phyloP scores from a whole-genome alignment of 2,329 filamentous ascomycete species.

The Cladosporium phlei region DNA sequence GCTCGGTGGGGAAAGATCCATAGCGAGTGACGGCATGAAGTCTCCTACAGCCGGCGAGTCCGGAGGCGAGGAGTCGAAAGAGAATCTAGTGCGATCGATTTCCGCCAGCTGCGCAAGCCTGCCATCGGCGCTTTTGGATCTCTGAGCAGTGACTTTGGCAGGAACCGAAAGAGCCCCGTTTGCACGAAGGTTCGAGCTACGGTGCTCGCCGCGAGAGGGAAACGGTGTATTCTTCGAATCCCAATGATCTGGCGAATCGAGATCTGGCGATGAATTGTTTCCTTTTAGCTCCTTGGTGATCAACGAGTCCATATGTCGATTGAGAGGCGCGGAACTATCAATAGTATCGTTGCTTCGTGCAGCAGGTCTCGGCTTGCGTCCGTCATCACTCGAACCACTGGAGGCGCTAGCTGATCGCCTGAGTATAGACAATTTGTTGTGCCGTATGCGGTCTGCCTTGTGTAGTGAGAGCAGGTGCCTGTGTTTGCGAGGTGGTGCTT shows the following conservation, averaged over 20 bases:
- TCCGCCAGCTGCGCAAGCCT: constrained; percentile 11
- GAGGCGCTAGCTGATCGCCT: constrained; percentile 24
- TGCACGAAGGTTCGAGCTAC: constrained; percentile 4
- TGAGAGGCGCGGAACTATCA: constrained; percentile 32
- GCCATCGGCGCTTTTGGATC: constrained; percentile 17
- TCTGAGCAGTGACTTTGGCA: constrained; percentile 2
- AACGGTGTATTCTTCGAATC: constrained; percentile 26
- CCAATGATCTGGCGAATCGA: constrained; percentile 40
- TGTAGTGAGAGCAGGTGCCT: constrained; percentile 14
- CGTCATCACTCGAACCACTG: constrained; percentile 28
- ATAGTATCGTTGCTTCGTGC: constrained; percentile 40
- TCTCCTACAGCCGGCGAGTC: constrained; percentile 32
- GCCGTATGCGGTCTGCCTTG: constrained; percentile 22
- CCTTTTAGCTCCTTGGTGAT: constrained; percentile 40
- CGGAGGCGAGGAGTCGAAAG: constrained; percentile 37
- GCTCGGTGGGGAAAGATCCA: constrained; percentile 34
- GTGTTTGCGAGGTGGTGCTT: constrained; percentile 7
- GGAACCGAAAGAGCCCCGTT: constrained; percentile 22
- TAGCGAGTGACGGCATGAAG: constrained; percentile 31
- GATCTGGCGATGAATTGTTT: constrained; percentile 33
- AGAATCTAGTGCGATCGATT: constrained; percentile 34
- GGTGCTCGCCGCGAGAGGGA: constrained; percentile 12
- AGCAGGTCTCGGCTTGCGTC: constrained; percentile 38
- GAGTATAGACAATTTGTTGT: constrained; percentile 16
- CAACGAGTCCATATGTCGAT: constrained; percentile 41